phyloP scores from a whole-genome alignment of 176 grass and related monocot species.

The Elymus sibiricus region DNA sequence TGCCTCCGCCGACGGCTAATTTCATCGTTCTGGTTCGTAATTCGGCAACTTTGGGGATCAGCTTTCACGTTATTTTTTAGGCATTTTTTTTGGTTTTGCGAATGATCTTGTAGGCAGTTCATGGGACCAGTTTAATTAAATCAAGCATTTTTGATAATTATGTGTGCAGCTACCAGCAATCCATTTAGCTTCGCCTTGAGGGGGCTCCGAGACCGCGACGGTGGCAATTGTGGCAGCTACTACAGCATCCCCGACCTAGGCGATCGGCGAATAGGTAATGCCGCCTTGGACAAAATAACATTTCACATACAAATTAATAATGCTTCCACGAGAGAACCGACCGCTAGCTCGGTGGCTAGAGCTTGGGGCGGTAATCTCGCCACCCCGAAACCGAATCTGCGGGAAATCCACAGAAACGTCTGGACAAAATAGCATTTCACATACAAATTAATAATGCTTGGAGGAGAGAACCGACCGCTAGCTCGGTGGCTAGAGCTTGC shows the following conservation, averaged over 20 bases:
- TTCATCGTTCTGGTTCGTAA: neutral
- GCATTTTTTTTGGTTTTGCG: too few relatives aligned
- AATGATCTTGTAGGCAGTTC: neutral
- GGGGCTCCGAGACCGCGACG: constrained; percentile 15
- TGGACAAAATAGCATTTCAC: neutral
- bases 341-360: neutral
- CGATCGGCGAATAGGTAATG: constrained; percentile 42
- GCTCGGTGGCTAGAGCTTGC: too few relatives aligned
- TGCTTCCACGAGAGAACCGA: neutral
- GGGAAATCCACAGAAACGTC: too few relatives aligned
- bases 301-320: neutral
- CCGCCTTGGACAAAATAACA: neutral
- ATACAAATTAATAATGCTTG: neutral
- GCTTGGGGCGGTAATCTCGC: neutral
- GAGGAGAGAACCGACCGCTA: too few relatives aligned
- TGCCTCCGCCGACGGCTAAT: too few relatives aligned
- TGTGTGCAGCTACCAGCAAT: constrained; percentile 29
- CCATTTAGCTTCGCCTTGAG: constrained; percentile 35
- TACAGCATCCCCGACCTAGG: constrained; percentile 42
- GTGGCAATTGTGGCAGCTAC: constrained; percentile 27
- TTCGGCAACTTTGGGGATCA: neutral
- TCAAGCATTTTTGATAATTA: neutral
- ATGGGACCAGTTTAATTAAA: neutral
- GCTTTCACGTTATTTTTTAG: neutral
- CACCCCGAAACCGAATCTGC: too few relatives aligned